These are phyloP conservation scores for Trypanosoma theileri DNA, from an alignment of 208 protist genomes.

Conservation along the genomic window DNA sequence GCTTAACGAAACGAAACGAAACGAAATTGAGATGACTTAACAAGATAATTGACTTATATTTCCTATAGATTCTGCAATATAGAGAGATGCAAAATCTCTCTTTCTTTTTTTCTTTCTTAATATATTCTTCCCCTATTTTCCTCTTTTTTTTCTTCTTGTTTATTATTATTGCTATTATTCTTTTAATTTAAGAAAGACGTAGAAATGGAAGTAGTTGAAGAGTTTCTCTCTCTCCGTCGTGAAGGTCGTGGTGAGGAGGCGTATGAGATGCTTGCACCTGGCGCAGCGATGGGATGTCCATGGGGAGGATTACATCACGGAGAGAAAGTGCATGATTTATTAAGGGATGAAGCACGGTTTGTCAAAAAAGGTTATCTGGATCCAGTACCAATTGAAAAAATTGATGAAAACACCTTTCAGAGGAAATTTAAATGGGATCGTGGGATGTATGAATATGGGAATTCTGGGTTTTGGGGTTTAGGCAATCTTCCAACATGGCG, in stretches of 20 bases:
- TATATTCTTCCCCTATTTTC: neutral
- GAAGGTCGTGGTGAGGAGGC: slow-evolving; percentile 79
- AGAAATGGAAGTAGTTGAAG: slow-evolving; percentile 76
- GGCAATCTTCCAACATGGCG: slow-evolving; percentile 66
- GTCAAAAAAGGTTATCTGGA: slow-evolving; percentile 79
- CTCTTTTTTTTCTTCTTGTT: neutral
- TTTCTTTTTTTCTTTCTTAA: neutral
- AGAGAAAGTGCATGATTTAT: slow-evolving; percentile 54
- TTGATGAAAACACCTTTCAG: slow-evolving; percentile 85
- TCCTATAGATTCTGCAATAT: no score
- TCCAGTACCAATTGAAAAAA: slow-evolving; percentile 74
- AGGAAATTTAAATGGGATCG: slow-evolving; percentile 85
- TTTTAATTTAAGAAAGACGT: neutral
- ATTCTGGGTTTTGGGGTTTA: slow-evolving; percentile 49
- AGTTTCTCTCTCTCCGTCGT: slow-evolving; percentile 75
- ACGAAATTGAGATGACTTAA: no score
- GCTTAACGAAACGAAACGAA: neutral
- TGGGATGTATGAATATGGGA: slow-evolving; percentile 81
- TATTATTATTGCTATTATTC: slow-evolving; percentile 4
- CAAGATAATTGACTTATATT: neutral
- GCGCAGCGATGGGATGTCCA: slow-evolving; percentile 78
- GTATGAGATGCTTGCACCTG: slow-evolving; percentile 70
- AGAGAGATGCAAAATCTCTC: no score
- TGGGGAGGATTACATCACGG: slow-evolving; percentile 89
- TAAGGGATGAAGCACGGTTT: slow-evolving; percentile 73